Conservation (phyloP, 495 filamentous ascomycete genomes). For the Letharia columbiana region DNA sequence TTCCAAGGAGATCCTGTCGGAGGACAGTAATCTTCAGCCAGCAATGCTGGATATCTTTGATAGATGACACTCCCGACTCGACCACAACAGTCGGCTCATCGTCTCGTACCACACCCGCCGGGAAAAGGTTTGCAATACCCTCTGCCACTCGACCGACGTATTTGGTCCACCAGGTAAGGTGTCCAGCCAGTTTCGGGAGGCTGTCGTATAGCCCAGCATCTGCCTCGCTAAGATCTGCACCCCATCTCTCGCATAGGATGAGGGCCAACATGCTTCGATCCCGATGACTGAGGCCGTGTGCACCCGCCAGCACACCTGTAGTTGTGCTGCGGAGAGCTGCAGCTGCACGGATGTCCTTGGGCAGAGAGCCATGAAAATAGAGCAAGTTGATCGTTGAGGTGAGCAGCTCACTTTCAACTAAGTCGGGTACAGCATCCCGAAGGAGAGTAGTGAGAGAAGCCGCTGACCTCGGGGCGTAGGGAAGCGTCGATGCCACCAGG, state of each 20-base stretch:
- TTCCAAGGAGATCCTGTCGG: conserved; percentile 28
- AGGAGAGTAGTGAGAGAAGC: conserved; percentile 37
- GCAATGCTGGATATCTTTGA: neutral
- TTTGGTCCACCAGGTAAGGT: conserved; percentile 53
- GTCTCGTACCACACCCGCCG: conserved; percentile 38
- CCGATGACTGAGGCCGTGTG: conserved; percentile 65
- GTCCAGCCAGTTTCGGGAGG: conserved; percentile 39
- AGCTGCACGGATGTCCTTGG: conserved; percentile 48
- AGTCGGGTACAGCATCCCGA: conserved; percentile 35
- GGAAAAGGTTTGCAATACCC: conserved; percentile 42
- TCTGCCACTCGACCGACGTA: conserved; percentile 49
- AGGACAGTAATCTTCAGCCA: conserved; percentile 21
- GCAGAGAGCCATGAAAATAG: conserved; percentile 43
- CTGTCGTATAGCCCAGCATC: conserved; percentile 42
- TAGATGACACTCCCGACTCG: neutral
- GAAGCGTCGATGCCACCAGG: conserved; percentile 49
- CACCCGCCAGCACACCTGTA: conserved; percentile 52
- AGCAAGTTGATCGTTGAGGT: conserved; percentile 36
- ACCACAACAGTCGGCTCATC: conserved; percentile 21
- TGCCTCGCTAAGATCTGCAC: conserved; percentile 49
- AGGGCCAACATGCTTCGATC: conserved; percentile 64
- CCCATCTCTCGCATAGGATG: conserved; percentile 69
- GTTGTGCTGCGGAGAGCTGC: conserved; percentile 66
- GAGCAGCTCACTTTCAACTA: conserved; percentile 29
- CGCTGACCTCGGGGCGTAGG: conserved; percentile 39